Evolutionary conservation across 2,329 filamentous ascomycete genomes (phyloP).

Genomic region (Ceratocystis papillata): DNA sequence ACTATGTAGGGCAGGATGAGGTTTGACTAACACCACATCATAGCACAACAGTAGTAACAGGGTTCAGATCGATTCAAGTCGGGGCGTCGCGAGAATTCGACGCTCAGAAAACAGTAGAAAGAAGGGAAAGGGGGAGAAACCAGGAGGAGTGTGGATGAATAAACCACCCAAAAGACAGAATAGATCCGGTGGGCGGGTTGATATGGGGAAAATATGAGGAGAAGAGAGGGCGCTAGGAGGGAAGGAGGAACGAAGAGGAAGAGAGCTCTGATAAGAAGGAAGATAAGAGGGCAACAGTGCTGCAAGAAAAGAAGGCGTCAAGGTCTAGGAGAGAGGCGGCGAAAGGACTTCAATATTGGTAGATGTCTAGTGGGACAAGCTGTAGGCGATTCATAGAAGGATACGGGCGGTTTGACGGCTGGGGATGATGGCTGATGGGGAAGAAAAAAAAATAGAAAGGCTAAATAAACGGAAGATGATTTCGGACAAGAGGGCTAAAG

Average conservation of each 20-base stretch:
- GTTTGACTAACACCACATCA: conserved; percentile 11
- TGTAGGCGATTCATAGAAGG: background rate
- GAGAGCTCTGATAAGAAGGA: conserved; percentile 1
- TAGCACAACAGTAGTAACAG: background rate
- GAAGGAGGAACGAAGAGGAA: background rate
- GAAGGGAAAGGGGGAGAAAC: background rate
- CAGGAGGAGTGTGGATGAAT: background rate
- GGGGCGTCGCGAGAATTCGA: background rate
- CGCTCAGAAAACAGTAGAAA: background rate
- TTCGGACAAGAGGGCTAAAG: background rate
- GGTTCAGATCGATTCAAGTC: background rate
- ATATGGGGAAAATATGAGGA: background rate
- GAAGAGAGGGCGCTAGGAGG: background rate
- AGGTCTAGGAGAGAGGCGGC: background rate
- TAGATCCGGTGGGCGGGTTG: background rate
- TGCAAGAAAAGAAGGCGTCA: background rate
- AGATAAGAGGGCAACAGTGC: background rate
- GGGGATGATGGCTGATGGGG: background rate
- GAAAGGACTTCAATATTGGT: background rate
- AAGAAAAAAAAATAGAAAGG: background rate
- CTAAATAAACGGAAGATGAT: background rate
- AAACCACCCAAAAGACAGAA: background rate
- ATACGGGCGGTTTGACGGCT: background rate
- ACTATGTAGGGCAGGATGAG: background rate
- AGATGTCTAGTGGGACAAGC: background rate